These are phyloP conservation scores for Psidium guajava DNA, from an alignment of 345 rosid genomes.

Conservation along the genomic window DNA sequence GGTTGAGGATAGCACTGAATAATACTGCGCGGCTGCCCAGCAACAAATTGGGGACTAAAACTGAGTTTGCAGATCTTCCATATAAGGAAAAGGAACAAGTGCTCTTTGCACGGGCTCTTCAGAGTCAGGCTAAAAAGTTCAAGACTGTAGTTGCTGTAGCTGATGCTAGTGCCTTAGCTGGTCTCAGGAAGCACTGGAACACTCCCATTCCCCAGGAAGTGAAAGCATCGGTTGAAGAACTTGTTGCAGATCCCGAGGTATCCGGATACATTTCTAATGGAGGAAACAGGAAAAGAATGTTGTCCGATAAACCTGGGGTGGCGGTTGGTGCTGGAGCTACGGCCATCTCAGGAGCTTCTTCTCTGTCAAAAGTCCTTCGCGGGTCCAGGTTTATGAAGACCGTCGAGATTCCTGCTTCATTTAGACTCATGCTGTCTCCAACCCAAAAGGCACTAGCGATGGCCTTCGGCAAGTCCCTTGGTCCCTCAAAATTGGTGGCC, in stretches of 20 bases:
- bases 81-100: slow-evolving; percentile 62
- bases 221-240: slow-evolving; percentile 46
- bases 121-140: slow-evolving; percentile 48
- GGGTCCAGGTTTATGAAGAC: slow-evolving; percentile 69
- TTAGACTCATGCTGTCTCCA: slow-evolving; percentile 52
- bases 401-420: slow-evolving; percentile 45
- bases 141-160: slow-evolving; percentile 78
- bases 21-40: slow-evolving; percentile 55
- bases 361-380: slow-evolving; percentile 59
- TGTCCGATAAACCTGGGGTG: slow-evolving; percentile 53
- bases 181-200: slow-evolving; percentile 79
- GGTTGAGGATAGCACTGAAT: slow-evolving; percentile 70
- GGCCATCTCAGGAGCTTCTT: slow-evolving; percentile 70
- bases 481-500: slow-evolving; percentile 49
- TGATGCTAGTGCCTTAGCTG: slow-evolving; percentile 68
- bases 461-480: slow-evolving; percentile 43
- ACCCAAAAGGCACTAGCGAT: slow-evolving; percentile 57
- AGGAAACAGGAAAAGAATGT: slow-evolving; percentile 22
- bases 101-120: slow-evolving; percentile 71
- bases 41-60: slow-evolving; percentile 18
- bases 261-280: slow-evolving; percentile 28
- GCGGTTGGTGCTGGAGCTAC: slow-evolving; percentile 96
- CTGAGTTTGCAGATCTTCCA: slow-evolving; percentile 58
- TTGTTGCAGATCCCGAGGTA: slow-evolving; percentile 20
- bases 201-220: slow-evolving; percentile 58